A percentile compares a stretch with the other conserved stretches of the same genome.
phyloP scores from a whole-genome alignment of 257 asterid genomes.

The Capsicum baccatum region DNA sequence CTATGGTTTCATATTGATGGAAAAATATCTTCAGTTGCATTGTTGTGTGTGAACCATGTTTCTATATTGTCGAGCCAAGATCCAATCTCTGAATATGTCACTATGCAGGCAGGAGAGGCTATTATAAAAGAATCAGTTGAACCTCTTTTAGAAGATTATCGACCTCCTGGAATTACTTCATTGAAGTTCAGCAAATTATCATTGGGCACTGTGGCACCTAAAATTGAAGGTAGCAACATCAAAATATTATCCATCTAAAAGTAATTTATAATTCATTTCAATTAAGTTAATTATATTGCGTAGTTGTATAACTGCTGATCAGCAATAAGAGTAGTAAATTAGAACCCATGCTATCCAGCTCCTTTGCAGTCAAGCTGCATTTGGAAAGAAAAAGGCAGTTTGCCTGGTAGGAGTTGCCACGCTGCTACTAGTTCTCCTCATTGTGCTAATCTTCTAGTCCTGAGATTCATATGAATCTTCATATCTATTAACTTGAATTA shows the following conservation, averaged over 20 bases:
- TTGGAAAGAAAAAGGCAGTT: neutral
- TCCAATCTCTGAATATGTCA: slow-evolving; percentile 33
- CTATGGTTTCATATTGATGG: neutral
- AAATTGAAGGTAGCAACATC: slow-evolving; percentile 78
- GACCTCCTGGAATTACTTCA: slow-evolving; percentile 85
- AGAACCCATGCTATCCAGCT: neutral
- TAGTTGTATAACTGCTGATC: neutral
- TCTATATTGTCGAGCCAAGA: slow-evolving; percentile 1
- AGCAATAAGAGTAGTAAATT: neutral
- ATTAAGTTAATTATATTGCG: neutral
- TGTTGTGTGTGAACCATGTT: slow-evolving; percentile 15
- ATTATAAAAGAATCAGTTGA: slow-evolving; percentile 92
- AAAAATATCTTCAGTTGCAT: neutral
- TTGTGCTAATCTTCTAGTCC: neutral
- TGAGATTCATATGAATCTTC: neutral
- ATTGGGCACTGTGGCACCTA: slow-evolving; percentile 98
- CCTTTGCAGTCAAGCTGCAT: neutral
- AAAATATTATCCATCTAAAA: neutral
- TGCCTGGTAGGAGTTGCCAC: neutral
- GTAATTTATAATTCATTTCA: slow-evolving; percentile 1
- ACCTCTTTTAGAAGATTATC: slow-evolving; percentile 94
- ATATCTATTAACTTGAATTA: neutral
- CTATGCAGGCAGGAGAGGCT: slow-evolving; percentile 93
- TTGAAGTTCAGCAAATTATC: slow-evolving; percentile 91
- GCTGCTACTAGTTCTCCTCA: neutral